Conservation (phyloP, 139 green algal species). For the Tetraselmis striata region DNA sequence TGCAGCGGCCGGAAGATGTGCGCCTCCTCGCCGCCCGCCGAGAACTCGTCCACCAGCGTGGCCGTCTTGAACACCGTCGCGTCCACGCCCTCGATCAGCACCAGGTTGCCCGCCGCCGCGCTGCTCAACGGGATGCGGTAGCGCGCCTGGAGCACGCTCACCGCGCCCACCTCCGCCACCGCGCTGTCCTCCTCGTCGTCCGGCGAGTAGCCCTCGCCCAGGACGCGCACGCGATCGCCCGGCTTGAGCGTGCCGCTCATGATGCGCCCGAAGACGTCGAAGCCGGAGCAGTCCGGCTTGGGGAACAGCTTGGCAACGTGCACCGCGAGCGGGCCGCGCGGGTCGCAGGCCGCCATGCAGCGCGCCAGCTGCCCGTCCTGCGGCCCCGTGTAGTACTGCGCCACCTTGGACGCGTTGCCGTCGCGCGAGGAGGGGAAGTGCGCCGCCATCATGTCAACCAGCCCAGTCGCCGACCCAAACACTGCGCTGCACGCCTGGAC, state of each 20-base stretch:
- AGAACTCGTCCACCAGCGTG: constrained; percentile 71
- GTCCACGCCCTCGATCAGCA: constrained; percentile 91
- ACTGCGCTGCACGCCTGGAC: constrained; percentile 27
- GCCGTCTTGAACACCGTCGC: constrained; percentile 87
- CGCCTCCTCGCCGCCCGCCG: constrained; percentile 44
- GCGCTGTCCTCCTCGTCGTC: constrained; percentile 96
- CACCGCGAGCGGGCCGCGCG: constrained; percentile 77
- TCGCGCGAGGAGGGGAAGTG: constrained; percentile 70
- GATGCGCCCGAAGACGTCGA: constrained; percentile 89
- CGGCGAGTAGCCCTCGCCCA: constrained; percentile 81
- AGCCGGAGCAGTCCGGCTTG: constrained; percentile 62
- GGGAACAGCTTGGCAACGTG: constrained; percentile 95
- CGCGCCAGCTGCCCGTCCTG: constrained; percentile 52
- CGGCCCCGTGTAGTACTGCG: constrained; percentile 70
- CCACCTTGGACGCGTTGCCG: constrained; percentile 66
- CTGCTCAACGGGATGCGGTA: constrained; percentile 77
- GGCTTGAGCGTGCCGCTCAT: constrained; percentile 80
- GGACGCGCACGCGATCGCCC: constrained; percentile 69
- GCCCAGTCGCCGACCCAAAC: constrained; percentile 67
- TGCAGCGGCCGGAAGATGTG: constrained; percentile 35
- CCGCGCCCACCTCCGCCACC: constrained; percentile 47
- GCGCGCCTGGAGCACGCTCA: constrained; percentile 73
- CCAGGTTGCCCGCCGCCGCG: constrained; percentile 71
- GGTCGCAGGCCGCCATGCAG: constrained; percentile 71
- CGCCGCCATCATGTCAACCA: constrained; percentile 88